These are phyloP conservation scores for Leishmania mexicana DNA, from an alignment of 208 protist species.

Conservation along the genomic window DNA sequence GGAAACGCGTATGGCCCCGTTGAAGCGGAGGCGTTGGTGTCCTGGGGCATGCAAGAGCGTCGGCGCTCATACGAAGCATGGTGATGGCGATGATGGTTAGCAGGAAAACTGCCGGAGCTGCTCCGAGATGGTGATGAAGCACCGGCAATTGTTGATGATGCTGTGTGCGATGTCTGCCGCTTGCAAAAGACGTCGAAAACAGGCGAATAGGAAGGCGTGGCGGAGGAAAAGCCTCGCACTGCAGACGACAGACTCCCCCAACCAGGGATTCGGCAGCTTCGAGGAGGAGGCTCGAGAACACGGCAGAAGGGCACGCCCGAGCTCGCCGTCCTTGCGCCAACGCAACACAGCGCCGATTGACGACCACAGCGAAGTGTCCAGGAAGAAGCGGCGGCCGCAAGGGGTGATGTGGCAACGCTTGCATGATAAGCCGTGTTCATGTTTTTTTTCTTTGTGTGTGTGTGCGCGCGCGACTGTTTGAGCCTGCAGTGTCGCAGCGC, in stretches of 20 bases:
- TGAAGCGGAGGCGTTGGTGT: background rate
- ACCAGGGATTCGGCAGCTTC: background rate
- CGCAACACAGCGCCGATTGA: background rate
- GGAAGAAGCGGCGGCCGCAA: background rate
- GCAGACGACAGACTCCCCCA: background rate
- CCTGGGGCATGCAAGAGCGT: background rate
- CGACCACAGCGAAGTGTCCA: background rate
- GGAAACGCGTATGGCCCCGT: conserved; percentile 39
- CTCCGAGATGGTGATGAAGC: background rate
- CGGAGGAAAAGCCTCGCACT: background rate
- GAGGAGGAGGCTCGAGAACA: background rate
- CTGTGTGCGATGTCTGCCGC: background rate
- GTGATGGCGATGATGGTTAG: no score
- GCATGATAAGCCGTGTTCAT: background rate
- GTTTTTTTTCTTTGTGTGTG: background rate
- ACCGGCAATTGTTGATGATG: background rate
- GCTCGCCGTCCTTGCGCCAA: background rate
- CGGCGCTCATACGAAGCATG: background rate
- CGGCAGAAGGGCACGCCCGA: background rate
- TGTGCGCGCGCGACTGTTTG: background rate
- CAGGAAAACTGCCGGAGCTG: background rate
- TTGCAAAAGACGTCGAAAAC: background rate
- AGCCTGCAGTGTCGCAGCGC: background rate
- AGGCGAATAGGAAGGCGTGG: background rate
- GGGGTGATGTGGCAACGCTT: background rate